Evolutionary conservation across 78 protist genomes (phyloP).

Genomic region (Diacronema lutheri): DNA sequence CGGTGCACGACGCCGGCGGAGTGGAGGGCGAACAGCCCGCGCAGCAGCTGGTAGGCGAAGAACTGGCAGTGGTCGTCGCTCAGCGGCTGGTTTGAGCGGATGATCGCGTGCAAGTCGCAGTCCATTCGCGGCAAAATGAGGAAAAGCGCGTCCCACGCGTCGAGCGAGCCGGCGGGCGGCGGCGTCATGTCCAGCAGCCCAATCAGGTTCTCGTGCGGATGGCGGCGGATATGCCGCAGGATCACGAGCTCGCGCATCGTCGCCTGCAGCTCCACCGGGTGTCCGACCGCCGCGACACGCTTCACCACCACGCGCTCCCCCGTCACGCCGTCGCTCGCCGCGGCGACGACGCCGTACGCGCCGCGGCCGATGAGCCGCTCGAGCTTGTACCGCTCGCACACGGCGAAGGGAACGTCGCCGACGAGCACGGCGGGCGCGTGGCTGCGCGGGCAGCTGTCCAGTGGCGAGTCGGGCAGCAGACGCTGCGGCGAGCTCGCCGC

Average conservation of each 20-base stretch:
- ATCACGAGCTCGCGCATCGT: background rate
- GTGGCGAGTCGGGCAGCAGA: too few species aligned
- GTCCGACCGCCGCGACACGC: background rate
- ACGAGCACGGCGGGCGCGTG: too few species aligned
- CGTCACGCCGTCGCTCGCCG: background rate
- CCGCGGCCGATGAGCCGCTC: background rate
- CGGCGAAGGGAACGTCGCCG: too few species aligned
- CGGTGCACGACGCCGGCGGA: background rate
- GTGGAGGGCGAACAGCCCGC: slow-evolving; percentile 22
- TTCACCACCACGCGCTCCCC: slow-evolving; percentile 27
- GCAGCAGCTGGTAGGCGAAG: slow-evolving; percentile 34
- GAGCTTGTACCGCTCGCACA: background rate
- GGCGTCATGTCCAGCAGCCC: background rate
- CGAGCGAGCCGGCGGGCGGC: background rate
- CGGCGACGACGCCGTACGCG: slow-evolving; percentile 18
- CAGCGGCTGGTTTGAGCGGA: background rate
- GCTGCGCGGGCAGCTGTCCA: too few species aligned
- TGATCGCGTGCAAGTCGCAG: too few species aligned
- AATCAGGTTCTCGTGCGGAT: background rate
- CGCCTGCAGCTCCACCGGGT: slow-evolving; percentile 4
- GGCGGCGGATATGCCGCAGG: background rate
- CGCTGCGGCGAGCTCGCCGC: too few species aligned
- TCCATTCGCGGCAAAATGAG: background rate
- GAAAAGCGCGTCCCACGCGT: background rate
- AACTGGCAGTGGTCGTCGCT: background rate